Conservation (phyloP, 306 rosid species). For the Castanea sativa region DNA sequence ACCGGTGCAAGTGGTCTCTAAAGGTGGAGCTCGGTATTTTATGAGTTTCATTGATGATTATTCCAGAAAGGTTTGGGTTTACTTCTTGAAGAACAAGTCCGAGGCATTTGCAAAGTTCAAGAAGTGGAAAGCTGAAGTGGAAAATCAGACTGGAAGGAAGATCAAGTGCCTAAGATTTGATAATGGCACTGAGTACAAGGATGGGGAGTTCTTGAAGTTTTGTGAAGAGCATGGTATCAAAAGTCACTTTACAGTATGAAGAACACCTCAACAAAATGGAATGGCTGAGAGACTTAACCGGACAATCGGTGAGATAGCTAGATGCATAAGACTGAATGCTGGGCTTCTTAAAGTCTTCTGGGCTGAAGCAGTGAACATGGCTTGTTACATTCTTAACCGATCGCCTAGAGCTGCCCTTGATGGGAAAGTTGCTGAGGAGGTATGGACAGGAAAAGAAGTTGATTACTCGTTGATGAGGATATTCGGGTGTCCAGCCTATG, state of each 20-base stretch:
- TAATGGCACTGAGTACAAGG: background rate
- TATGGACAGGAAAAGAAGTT: background rate
- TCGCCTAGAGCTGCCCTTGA: background rate
- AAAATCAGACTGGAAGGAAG: background rate
- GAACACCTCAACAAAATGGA: background rate
- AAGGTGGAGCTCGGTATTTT: background rate
- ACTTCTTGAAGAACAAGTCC: background rate
- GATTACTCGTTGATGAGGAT: background rate
- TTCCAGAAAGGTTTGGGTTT: background rate
- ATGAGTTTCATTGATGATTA: background rate
- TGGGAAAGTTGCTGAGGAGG: background rate
- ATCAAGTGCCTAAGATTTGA: background rate
- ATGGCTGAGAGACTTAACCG: background rate
- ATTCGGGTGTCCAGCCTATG: too few species aligned
- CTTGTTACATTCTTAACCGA: background rate
- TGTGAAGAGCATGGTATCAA: background rate
- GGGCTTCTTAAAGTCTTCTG: background rate
- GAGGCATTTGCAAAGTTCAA: background rate
- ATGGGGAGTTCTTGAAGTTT: background rate
- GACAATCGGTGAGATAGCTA: background rate
- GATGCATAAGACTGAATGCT: background rate
- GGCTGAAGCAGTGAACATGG: background rate
- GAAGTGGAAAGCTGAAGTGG: background rate
- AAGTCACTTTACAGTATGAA: background rate
- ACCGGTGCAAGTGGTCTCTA: background rate